Percentiles rank a stretch among this genome's conserved stretches.
phyloP scores from a whole-genome alignment of 73 alveolate species.

The Blepharisma japonicum region DNA sequence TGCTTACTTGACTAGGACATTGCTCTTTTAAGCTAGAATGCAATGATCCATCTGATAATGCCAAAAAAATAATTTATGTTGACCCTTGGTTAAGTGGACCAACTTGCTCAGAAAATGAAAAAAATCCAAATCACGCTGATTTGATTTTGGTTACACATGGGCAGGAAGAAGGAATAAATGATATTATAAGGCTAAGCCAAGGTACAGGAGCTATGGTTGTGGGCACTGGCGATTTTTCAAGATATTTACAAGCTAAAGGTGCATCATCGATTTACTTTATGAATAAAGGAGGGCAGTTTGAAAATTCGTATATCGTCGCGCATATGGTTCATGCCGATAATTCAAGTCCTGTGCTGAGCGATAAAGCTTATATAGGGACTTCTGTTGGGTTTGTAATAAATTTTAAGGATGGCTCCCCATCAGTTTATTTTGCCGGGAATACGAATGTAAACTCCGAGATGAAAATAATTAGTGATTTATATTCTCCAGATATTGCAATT shows the following conservation, averaged over 20 bases:
- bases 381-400: slow-evolving; percentile 55
- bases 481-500: slow-evolving; percentile 43
- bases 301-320: slow-evolving; percentile 41
- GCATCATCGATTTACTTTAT: slow-evolving; percentile 38
- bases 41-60: slow-evolving; percentile 36
- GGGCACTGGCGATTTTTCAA: not conserved
- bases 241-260: slow-evolving; percentile 1
- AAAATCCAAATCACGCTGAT: slow-evolving; percentile 51
- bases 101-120: slow-evolving; percentile 40
- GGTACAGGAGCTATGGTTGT: slow-evolving; percentile 41
- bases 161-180: slow-evolving; percentile 47
- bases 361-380: slow-evolving; percentile 41
- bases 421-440: slow-evolving; percentile 62
- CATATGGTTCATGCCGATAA: slow-evolving; percentile 61
- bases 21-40: slow-evolving; percentile 49
- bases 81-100: slow-evolving; percentile 58
- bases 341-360: slow-evolving; percentile 51
- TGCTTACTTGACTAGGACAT: slow-evolving; percentile 52
- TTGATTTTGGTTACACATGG: slow-evolving; percentile 60
- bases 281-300: slow-evolving; percentile 62
- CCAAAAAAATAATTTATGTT: slow-evolving; percentile 35
- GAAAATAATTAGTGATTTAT: slow-evolving; percentile 46
- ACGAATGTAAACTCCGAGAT: slow-evolving; percentile 57
- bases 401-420: slow-evolving; percentile 34
- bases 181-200: slow-evolving; percentile 44